phyloP scores from a whole-genome alignment of 768 basidiomycete species.

The Grammothele lineata region DNA sequence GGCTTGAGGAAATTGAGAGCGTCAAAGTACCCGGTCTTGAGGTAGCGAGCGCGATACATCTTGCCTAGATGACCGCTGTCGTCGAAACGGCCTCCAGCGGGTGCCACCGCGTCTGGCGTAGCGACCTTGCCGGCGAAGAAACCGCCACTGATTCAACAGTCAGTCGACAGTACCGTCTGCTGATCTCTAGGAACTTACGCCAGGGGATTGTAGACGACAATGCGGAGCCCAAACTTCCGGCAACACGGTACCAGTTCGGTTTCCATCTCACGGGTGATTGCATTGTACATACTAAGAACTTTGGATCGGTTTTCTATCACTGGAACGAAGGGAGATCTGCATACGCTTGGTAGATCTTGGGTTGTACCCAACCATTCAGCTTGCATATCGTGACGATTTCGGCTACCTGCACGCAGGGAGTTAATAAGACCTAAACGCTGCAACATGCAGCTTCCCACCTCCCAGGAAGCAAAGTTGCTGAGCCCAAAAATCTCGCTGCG shows the following conservation, averaged over 20 bases:
- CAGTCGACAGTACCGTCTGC: neutral
- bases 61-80: constrained; percentile 32
- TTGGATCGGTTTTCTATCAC: neutral
- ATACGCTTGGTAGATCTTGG: constrained; percentile 53
- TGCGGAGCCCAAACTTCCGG: constrained; percentile 51
- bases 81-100: constrained; percentile 41
- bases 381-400: constrained; percentile 57
- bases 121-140: constrained; percentile 53
- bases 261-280: constrained; percentile 44
- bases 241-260: constrained; percentile 52
- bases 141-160: constrained; percentile 35
- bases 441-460: no score
- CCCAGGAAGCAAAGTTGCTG: constrained; percentile 57
- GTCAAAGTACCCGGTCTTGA: constrained; percentile 39
- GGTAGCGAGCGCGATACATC: constrained; percentile 43
- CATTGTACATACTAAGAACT: constrained; percentile 45
- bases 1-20: constrained; percentile 38
- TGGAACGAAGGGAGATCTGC: constrained; percentile 13
- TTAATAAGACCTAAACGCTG: no score
- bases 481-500: constrained; percentile 55
- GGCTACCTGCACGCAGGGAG: constrained; percentile 43
- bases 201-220: constrained; percentile 55
- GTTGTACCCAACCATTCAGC: constrained; percentile 48
- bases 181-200: constrained; percentile 28
- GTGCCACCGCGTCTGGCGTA: constrained; percentile 28